Conservation (phyloP, 2,329 filamentous ascomycete species). For the Fusarium veterinarium region DNA sequence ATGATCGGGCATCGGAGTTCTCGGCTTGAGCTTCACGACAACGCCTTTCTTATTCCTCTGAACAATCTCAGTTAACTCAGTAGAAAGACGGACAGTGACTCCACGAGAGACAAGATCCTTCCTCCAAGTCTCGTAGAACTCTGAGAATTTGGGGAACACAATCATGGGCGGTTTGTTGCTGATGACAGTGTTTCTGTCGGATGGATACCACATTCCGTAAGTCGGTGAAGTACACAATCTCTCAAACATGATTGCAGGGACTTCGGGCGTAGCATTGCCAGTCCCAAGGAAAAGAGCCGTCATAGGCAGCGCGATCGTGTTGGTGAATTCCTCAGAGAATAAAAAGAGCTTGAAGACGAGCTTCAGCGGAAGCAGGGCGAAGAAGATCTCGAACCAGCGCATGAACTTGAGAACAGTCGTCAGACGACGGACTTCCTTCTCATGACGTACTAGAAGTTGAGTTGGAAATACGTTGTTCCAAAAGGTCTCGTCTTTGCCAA, state of each 20-base stretch:
- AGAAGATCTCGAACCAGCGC: constrained; percentile 34
- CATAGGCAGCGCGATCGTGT: constrained; percentile 26
- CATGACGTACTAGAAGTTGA: constrained; percentile 1
- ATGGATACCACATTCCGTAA: constrained; percentile 31
- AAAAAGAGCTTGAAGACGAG: constrained; percentile 22
- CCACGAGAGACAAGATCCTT: constrained; percentile 23
- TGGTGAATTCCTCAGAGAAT: constrained; percentile 29
- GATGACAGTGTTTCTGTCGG: constrained; percentile 13
- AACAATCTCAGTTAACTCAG: constrained; percentile 24
- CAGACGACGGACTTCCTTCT: constrained; percentile 24
- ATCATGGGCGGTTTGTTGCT: constrained; percentile 31
- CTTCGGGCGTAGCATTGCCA: constrained; percentile 25
- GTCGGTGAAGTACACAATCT: constrained; percentile 21
- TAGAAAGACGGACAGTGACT: constrained; percentile 11
- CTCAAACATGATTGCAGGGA: constrained; percentile 29
- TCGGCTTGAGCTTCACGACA: constrained; percentile 15
- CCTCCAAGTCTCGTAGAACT: constrained; percentile 19
- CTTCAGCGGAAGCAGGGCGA: constrained; percentile 8
- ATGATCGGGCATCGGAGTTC: constrained; percentile 20
- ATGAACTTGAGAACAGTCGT: constrained; percentile 30
- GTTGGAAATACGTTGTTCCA: constrained; percentile 33
- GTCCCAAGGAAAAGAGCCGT: constrained; percentile 25
- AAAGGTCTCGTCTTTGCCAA: constrained; percentile 25
- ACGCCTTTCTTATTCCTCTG: constrained; percentile 21
- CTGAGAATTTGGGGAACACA: constrained; percentile 28